phyloP scores from a whole-genome alignment of 331 rosid species.

The Arachis monticola region DNA sequence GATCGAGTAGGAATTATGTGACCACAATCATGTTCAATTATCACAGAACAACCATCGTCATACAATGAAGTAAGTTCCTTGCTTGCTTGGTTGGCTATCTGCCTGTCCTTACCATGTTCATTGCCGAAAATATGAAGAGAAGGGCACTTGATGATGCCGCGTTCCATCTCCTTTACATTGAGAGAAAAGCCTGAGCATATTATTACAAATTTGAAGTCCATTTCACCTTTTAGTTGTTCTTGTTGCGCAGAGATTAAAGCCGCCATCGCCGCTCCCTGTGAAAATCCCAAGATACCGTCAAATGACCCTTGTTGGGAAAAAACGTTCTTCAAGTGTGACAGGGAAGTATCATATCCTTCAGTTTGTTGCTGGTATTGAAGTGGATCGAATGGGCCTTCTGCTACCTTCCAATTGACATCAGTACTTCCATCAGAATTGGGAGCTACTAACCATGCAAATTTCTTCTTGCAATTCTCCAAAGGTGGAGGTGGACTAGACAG shows the following conservation, averaged over 20 bases:
- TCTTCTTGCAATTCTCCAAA: conserved; percentile 64
- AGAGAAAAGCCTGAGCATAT: conserved; percentile 80
- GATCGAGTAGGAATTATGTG: conserved; percentile 83
- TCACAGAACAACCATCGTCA: conserved; percentile 59
- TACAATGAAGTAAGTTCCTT: conserved; percentile 74
- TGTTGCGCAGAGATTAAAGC: conserved; percentile 63
- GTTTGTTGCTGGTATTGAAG: conserved; percentile 84
- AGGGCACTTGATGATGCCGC: conserved; percentile 60
- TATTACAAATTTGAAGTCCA: conserved; percentile 71
- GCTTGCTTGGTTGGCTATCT: conserved; percentile 76
- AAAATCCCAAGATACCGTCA: conserved; percentile 87
- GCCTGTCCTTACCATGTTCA: conserved; percentile 77
- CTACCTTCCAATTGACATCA: conserved; percentile 63
- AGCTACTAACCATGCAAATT: conserved; percentile 81
- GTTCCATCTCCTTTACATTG: conserved; percentile 44
- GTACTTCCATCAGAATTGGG: conserved; percentile 44
- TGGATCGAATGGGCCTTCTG: conserved; percentile 74
- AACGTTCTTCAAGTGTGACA: conserved; percentile 58
- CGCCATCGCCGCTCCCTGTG: conserved; percentile 95
- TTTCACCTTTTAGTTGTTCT: conserved; percentile 46
- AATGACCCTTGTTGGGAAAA: conserved; percentile 74
- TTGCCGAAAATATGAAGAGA: conserved; percentile 88
- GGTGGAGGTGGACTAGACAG: conserved; percentile 59
- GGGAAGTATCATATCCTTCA: conserved; percentile 65
- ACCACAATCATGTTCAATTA: conserved; percentile 76